Evolutionary conservation across 345 rosid genomes (phyloP), one percentile per base, ranked within the genome.

Genomic region (Atalantia buxifolia): DNA sequence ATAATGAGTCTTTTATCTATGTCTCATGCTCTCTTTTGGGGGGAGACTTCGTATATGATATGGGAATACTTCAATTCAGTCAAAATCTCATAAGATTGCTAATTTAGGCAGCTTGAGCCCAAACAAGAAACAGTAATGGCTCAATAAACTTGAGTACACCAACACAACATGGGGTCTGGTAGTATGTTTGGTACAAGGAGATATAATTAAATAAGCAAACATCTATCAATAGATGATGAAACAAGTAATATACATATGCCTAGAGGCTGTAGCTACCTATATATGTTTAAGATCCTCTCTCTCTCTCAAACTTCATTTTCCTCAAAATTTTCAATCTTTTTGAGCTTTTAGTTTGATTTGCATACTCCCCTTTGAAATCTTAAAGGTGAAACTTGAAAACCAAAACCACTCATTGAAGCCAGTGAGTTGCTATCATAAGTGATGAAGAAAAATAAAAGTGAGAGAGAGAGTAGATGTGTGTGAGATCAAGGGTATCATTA

Each of bases 331-430:
- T 25, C 19, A 62, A 24, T 60, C 64, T 30, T 48, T 48, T 36
- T 30, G 38, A 28, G 14, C 48, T 69, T 71, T 30, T 12, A 25
- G 40, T 40, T 55, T 69, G n/a, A 50, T 70, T 79, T 71, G 57
- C 14, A 19, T 18, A 70, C 75, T 61, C 78, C 66, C 40, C 57
- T 74, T 61, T 81, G 82, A 79, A 78, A 78, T 82, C 86, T 79
- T 71, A 74, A 81, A 82, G 75, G 27, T 72, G 64, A 57, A 83
- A 79, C 85, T 40, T 81, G 69, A 86, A 77, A 85, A 77, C 92
- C 76, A 75, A 60, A 71, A 75, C 87, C 81, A 86, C 86, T 86
- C 79, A 85, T 83, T 82, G 78, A 77, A 77, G 60, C 86, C 84
- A 80, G 81, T 76, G 55, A 72, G n/a, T 66, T 64, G 65, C 68